Evolutionary conservation across 1,284 basidiomycete species (phyloP), one percentile per base, ranked within the genome.

Genomic region (Boletellus deceptivus): DNA sequence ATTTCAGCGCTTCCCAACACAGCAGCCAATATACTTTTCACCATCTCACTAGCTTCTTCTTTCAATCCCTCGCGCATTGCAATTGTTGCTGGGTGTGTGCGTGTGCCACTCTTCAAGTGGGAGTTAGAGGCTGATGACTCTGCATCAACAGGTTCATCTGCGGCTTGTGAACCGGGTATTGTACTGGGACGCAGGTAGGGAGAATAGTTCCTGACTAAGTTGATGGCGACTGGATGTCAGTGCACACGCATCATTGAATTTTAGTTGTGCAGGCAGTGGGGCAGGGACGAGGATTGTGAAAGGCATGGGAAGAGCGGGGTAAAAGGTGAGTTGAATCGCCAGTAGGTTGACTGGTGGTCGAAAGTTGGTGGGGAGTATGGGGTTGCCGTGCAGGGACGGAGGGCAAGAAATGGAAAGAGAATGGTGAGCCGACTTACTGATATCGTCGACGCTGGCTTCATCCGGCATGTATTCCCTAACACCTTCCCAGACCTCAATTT

Each of bases 181-280:
- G 50, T 49, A 20, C 53, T n/a, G n/a, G 89, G 87, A 40, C 82
- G 71, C 58, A 93, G 76, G 70, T 92, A 85, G 18, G 90, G 91
- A 43, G 90, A 90, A 68, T 93, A 93, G 68, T 93, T 93, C 76
- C 79, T 80, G 77, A 91, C 89, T 89, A 93, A 73, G 80, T 92
- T 91, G 64, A 75, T 78, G 71, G 80, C 78, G 80, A 93, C 90
- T 93, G 74, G 84, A 75, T 86, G 84, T 83, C 79, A 65, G 63
- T 77, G 69, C 70, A 68, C 61, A 57, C 55, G 43, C 51, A 54
- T 55, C 46, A 59, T 59, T 52, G 59, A 51, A 54, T 54, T 59
- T 58, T 55, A 63, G 55, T 49, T 22, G 55, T 48, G 56, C 52
- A 47, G 56, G 54, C 53, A 53, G 35, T 56, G 54, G 59, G 58